Conservation (phyloP, 495 filamentous ascomycete genomes). For the Aspergillus baeticus region DNA sequence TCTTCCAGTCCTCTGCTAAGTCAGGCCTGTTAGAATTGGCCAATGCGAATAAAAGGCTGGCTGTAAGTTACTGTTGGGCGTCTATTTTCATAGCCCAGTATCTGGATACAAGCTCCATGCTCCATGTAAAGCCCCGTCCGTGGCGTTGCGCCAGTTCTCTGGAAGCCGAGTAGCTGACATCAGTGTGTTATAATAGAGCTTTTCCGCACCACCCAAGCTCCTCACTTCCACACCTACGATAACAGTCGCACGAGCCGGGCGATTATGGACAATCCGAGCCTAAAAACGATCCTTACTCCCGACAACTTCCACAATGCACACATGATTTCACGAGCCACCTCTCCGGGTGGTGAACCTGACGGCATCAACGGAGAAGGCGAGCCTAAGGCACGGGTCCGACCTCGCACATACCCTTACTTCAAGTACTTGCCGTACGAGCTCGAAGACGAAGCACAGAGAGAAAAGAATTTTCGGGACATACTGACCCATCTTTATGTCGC, state of each 20-base stretch:
- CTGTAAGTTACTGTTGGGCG: conserved; percentile 29
- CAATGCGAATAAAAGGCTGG: conserved; percentile 33
- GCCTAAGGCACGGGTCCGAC: conserved; percentile 68
- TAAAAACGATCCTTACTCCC: conserved; percentile 42
- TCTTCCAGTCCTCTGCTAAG: conserved; percentile 20
- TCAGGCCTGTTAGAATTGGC: conserved; percentile 18
- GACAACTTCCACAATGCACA: conserved; percentile 49
- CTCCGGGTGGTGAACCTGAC: conserved; percentile 62
- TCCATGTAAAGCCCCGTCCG: conserved; percentile 15
- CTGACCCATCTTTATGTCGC: conserved; percentile 89
- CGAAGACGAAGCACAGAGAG: conserved; percentile 72
- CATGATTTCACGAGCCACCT: conserved; percentile 62
- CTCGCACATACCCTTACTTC: conserved; percentile 90
- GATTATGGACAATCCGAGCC: conserved; percentile 41
- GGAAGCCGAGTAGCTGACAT: conserved; percentile 17
- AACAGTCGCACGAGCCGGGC: conserved; percentile 18
- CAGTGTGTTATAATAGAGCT: conserved; percentile 25
- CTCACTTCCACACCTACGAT: conserved; percentile 18
- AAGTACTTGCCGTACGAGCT: conserved; percentile 81
- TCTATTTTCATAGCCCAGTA: conserved; percentile 20
- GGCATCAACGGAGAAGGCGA: conserved; percentile 51
- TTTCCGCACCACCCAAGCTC: conserved; percentile 29
- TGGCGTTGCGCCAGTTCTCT: background rate
- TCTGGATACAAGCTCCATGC: conserved; percentile 24
- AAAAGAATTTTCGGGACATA: conserved; percentile 76